Percentiles rank a stretch among this genome's conserved stretches.
Conservation (phyloP, 1,284 basidiomycete genomes). For the Ceratobasidium sp. region DNA sequence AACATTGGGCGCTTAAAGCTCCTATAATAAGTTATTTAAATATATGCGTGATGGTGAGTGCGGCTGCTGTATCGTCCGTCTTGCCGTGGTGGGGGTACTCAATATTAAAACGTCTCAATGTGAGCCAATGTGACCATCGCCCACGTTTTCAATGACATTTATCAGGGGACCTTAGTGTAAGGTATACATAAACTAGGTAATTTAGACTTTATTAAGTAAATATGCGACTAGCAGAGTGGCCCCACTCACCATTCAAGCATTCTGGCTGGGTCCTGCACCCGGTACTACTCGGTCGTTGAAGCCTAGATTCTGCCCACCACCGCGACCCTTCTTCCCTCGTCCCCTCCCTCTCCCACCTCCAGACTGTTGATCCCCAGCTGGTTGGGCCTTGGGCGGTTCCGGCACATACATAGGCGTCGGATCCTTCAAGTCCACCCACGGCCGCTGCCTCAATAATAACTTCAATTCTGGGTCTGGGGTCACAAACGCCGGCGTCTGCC, state of each 20-base stretch:
- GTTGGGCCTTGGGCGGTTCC: not conserved
- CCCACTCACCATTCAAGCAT: not conserved
- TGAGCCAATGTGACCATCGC: not conserved
- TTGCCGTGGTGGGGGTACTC: too few species aligned
- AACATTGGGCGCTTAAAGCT: not conserved
- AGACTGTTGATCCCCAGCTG: not conserved
- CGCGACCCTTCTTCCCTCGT: not conserved
- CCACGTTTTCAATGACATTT: not conserved
- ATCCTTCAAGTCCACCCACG: constrained; percentile 33
- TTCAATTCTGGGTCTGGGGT: constrained; percentile 20
- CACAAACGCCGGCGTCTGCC: not conserved
- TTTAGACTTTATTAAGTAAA: not conserved
- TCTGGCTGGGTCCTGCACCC: constrained; percentile 12
- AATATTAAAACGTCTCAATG: too few species aligned
- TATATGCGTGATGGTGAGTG: too few species aligned
- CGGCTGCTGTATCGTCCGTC: too few species aligned
- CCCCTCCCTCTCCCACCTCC: constrained; percentile 5
- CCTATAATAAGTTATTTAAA: too few species aligned
- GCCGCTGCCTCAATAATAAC: constrained; percentile 23
- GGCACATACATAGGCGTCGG: constrained; percentile 25
- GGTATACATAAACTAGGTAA: not conserved
- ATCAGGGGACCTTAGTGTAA: not conserved
- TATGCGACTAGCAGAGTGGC: not conserved
- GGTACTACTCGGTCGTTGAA: not conserved
- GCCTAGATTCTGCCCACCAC: not conserved